Conservation (phyloP, 129 eudicot genomes). For the Tagetes erecta region DNA sequence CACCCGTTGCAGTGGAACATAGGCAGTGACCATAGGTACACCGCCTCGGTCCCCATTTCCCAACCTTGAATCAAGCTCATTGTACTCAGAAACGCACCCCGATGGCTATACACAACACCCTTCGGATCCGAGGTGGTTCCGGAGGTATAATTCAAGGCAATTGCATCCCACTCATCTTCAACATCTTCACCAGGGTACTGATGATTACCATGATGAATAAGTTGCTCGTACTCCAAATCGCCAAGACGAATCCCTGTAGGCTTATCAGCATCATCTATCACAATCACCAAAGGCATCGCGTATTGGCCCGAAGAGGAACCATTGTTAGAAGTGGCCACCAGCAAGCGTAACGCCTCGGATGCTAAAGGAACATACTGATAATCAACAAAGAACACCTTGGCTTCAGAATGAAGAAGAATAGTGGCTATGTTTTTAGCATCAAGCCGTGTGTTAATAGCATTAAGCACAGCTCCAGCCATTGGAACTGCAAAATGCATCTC, state of each 20-base stretch:
- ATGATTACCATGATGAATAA: constrained; percentile 49
- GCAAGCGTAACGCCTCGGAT: constrained; percentile 48
- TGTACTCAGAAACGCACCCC: constrained; percentile 61
- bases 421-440: constrained; percentile 65
- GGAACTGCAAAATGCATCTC: constrained; percentile 84
- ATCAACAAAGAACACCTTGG: constrained; percentile 72
- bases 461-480: constrained; percentile 81
- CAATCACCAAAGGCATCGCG: constrained; percentile 52
- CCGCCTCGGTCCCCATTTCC: constrained; percentile 61
- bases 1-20: constrained; percentile 87
- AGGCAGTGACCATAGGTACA: constrained; percentile 65
- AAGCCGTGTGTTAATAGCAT: constrained; percentile 66
- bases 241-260: constrained; percentile 66
- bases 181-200: constrained; percentile 36
- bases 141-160: constrained; percentile 59
- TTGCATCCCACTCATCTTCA: constrained; percentile 62
- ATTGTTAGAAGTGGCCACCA: constrained; percentile 21
- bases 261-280: constrained; percentile 58
- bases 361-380: constrained; percentile 55
- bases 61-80: constrained; percentile 53
- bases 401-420: constrained; percentile 66
- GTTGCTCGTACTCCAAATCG: constrained; percentile 60
- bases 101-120: constrained; percentile 71
- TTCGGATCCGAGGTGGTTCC: constrained; percentile 71
- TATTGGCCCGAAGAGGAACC: constrained; percentile 11